These are phyloP conservation scores for Colletotrichum sp. DNA, from an alignment of 2,329 filamentous ascomycete genomes.

Conservation along the genomic window DNA sequence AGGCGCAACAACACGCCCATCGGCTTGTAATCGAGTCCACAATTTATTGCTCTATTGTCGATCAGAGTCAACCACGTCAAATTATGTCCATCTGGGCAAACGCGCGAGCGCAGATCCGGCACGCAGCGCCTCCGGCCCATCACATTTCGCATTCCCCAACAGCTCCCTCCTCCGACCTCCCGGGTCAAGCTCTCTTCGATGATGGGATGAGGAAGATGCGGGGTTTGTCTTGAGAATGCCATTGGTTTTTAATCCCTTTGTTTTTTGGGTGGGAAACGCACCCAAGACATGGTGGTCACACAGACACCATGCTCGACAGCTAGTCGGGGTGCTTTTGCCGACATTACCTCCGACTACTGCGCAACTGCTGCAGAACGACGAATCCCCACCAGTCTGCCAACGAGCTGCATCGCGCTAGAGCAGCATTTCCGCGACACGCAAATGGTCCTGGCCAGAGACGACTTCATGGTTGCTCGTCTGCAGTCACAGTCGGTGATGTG, in stretches of 20 bases:
- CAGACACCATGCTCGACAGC: not conserved
- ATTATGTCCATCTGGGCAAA: not conserved
- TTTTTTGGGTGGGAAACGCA: not conserved
- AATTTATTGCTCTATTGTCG: not conserved
- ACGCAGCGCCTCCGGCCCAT: not conserved
- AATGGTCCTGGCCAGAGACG: not conserved
- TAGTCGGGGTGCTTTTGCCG: not conserved
- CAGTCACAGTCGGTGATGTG: not conserved
- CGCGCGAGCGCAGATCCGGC: not conserved
- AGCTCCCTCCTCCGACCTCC: not conserved
- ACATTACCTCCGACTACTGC: not conserved
- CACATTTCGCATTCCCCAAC: not conserved
- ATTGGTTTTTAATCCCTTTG: not conserved
- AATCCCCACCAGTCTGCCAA: not conserved
- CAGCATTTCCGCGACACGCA: not conserved
- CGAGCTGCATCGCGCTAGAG: not conserved
- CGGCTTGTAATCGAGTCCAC: not conserved
- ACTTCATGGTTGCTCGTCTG: not conserved
- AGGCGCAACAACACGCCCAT: slow-evolving; percentile 34
- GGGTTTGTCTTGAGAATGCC: not conserved
- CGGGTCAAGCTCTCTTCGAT: not conserved
- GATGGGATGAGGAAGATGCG: not conserved
- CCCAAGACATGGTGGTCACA: not conserved
- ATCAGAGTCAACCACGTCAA: not conserved
- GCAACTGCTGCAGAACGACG: not conserved